Evolutionary conservation across 192 early-diverging fungal genomes (phyloP).

Genomic region (Phlyctochytrium planicorne): DNA sequence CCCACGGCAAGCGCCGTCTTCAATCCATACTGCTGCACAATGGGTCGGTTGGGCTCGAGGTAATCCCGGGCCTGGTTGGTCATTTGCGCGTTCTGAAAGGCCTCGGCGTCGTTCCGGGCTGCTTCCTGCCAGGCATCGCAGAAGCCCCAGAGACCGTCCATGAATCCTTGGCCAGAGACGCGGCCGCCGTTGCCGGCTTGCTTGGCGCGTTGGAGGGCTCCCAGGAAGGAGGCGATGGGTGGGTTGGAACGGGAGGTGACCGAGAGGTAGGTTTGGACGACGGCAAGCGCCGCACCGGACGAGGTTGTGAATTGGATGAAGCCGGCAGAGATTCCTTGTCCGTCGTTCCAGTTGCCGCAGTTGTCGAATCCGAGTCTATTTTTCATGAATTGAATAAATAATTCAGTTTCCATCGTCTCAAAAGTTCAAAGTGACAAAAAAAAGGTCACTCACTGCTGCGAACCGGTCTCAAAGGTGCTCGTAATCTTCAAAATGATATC

Average conservation of each 20-base stretch:
- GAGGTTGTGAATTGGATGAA: conserved; percentile 31
- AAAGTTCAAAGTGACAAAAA: no score
- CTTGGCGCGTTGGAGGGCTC: background rate
- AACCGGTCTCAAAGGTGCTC: no score
- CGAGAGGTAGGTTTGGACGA: conserved; percentile 3
- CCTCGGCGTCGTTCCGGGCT: background rate
- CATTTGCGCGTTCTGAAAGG: background rate
- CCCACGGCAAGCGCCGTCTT: background rate
- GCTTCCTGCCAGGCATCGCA: conserved; percentile 15
- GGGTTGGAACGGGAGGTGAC: background rate
- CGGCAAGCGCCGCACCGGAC: conserved; percentile 3
- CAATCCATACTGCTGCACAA: background rate
- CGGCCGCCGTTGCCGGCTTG: conserved; percentile 3
- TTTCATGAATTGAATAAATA: no score
- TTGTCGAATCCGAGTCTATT: no score
- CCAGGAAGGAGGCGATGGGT: background rate
- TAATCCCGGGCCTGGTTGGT: background rate
- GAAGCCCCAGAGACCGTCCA: conserved; percentile 13
- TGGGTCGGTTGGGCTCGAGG: background rate
- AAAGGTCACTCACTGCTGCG: no score
- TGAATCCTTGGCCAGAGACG: background rate
- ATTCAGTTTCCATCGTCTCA: no score
- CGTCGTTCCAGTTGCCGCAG: conserved; percentile 10
- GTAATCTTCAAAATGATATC: no score
- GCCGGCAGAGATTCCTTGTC: conserved; percentile 29